These are phyloP conservation scores for Cubamyces lactineus DNA, from an alignment of 768 basidiomycete species.

Conservation along the genomic window DNA sequence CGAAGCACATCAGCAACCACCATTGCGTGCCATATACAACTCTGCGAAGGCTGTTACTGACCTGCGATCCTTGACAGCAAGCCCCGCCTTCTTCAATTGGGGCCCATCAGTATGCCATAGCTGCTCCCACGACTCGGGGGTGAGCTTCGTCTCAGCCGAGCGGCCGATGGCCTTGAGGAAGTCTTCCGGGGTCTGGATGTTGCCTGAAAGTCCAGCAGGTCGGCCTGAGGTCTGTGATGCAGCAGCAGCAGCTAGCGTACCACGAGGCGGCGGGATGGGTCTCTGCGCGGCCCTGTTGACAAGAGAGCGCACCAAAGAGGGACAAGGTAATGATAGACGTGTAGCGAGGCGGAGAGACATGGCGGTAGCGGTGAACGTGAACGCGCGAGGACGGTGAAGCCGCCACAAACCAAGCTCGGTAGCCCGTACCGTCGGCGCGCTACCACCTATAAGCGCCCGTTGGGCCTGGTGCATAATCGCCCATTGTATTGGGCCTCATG, in stretches of 20 bases:
- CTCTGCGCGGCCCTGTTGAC: conserved; percentile 39
- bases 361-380: conserved; percentile 2
- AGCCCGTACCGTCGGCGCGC: neutral
- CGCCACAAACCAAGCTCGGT: conserved; percentile 17
- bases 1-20: neutral
- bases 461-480: neutral
- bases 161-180: conserved; percentile 81
- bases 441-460: neutral
- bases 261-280: conserved; percentile 42
- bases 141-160: conserved; percentile 63
- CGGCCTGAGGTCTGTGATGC: conserved; percentile 15
- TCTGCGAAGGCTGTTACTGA: conserved; percentile 36
- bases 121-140: conserved; percentile 68
- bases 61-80: conserved; percentile 74
- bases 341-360: conserved; percentile 28
- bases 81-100: conserved; percentile 65
- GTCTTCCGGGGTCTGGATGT: conserved; percentile 57
- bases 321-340: conserved; percentile 18
- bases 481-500: no score
- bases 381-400: neutral
- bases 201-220: conserved; percentile 38
- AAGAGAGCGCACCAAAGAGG: conserved; percentile 31
- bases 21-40: neutral
- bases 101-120: conserved; percentile 66
- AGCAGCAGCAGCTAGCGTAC: conserved; percentile 31